Base-by-base conservation (phyloP, 192 early-diverging fungal genomes). In the Haplosporangium gracile region DNA sequence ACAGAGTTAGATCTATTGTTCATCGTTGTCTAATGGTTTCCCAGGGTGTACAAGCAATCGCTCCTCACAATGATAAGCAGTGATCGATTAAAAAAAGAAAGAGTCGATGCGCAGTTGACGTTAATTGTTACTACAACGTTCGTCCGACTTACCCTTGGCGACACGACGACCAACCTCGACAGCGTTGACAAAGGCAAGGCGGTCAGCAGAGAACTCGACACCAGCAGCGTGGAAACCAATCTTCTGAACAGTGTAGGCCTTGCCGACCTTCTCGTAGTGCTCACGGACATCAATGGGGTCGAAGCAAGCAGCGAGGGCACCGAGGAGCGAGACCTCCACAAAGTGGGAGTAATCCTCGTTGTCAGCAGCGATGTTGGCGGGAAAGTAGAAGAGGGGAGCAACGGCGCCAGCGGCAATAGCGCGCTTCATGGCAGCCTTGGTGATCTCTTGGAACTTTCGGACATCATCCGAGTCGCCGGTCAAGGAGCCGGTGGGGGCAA, bases 231-330 rank as follows among this genome's bases (percentile, higher is more conserved):
- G 87, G 74, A 96, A 70, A 63, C 92, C 93, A 38, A 97, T 90
- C 68, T 91, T 90, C n/a, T 90, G 80, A 22, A 95, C 85, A 8
- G 89, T 88, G 81, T 93, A 92, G n/a, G 82, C 81, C 76, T 90
- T 89, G 39, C 89, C 88, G 36, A 83, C 80, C 29, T 80, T 79
- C 60, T 85, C 51, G 70, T 90, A 81, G 81, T 96, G 93, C 85
- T 96, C 95, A 72, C 96, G 94, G 51, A 95, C 95, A 84, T 96
- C 95, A 47, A 97, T 91, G 29, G 96, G 95, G 42, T 94, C 93
- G 79, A 96, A 97, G 69, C 90, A 90, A 32, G 94, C 93, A 8
- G 93, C 93, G 36, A 97, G 82, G 6, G 94, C 91, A 18, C 94
- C 95, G 47, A 97, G 88, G 68, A 96, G 76, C 26, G 94, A 91